phyloP scores from a whole-genome alignment of 768 basidiomycete genomes.

The Coprinopsis strossmayeri region DNA sequence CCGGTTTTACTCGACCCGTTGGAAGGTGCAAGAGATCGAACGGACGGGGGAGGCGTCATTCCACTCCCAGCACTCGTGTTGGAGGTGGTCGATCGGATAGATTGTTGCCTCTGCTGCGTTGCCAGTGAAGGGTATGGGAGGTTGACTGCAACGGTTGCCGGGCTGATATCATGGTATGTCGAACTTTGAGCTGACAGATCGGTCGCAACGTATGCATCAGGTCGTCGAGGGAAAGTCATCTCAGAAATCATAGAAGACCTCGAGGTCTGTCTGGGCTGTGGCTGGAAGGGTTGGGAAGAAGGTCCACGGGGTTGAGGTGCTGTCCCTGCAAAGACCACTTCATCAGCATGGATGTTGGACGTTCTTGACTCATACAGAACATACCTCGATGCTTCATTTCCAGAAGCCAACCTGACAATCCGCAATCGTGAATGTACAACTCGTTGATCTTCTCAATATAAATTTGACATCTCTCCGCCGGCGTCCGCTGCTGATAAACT shows the following conservation, averaged over 20 bases:
- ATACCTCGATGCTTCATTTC: slow-evolving; percentile 51
- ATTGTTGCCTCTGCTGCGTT: slow-evolving; percentile 19
- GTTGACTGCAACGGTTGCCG: slow-evolving; percentile 48
- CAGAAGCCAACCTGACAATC: slow-evolving; percentile 69
- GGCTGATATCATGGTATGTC: slow-evolving; percentile 40
- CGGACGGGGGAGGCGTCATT: slow-evolving; percentile 39
- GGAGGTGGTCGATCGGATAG: slow-evolving; percentile 21
- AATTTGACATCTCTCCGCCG: slow-evolving; percentile 61
- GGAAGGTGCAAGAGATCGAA: slow-evolving; percentile 41
- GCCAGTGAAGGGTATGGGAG: slow-evolving; percentile 76
- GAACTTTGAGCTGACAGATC: slow-evolving; percentile 45
- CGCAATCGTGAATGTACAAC: slow-evolving; percentile 66
- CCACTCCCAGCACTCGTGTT: slow-evolving; percentile 25
- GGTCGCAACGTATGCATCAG: slow-evolving; percentile 75
- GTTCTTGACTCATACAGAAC: slow-evolving; percentile 13
- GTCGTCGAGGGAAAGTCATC: slow-evolving; percentile 70
- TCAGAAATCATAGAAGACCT: slow-evolving; percentile 69
- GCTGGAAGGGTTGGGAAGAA: slow-evolving; percentile 35
- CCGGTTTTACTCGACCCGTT: slow-evolving; percentile 33
- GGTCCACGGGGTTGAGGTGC: slow-evolving; percentile 25
- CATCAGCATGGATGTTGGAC: slow-evolving; percentile 2
- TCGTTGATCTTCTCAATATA: slow-evolving; percentile 86
- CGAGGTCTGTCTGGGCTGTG: slow-evolving; percentile 63
- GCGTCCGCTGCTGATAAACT: slow-evolving; percentile 44
- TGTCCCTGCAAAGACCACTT: slow-evolving; percentile 12